Conservation (phyloP, 805 yeast species). For the Saturnispora mendoncae region DNA sequence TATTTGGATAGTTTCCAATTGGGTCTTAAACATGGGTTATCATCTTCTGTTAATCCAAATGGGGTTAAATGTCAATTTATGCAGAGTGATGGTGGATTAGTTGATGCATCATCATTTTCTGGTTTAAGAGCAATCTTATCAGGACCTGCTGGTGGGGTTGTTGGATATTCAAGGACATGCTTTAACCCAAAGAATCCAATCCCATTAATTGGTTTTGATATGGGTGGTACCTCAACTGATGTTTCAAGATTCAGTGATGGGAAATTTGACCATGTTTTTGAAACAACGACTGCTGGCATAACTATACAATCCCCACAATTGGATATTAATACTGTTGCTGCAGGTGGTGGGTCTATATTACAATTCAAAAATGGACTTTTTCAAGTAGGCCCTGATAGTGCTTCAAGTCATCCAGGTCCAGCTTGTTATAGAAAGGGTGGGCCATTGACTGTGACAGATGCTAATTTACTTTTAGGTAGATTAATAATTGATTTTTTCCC, state of each 20-base stretch:
- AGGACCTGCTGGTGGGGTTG: slow-evolving; percentile 98
- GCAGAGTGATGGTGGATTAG: slow-evolving; percentile 96
- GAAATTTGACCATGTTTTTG: slow-evolving; percentile 67
- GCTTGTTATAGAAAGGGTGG: slow-evolving; percentile 82
- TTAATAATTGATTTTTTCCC: slow-evolving; percentile 71
- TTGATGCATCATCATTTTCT: slow-evolving; percentile 73
- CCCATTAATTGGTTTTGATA: slow-evolving; percentile 75
- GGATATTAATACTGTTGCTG: slow-evolving; percentile 75
- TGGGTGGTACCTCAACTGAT: slow-evolving; percentile 91
- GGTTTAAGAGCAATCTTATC: slow-evolving; percentile 84
- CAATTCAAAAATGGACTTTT: slow-evolving; percentile 64
- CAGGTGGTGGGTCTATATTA: slow-evolving; percentile 73
- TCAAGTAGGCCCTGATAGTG: slow-evolving; percentile 81
- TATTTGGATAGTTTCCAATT: slow-evolving; percentile 53
- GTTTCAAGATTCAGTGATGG: slow-evolving; percentile 66
- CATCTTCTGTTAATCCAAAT: slow-evolving; percentile 23
- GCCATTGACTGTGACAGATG: slow-evolving; percentile 79
- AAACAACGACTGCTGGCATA: slow-evolving; percentile 76
- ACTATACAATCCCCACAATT: slow-evolving; percentile 79
- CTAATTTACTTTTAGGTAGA: slow-evolving; percentile 65
- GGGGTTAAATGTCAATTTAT: slow-evolving; percentile 68
- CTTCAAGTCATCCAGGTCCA: slow-evolving; percentile 86
- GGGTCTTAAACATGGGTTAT: slow-evolving; percentile 48
- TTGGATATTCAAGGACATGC: slow-evolving; percentile 83
- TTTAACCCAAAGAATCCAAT: slow-evolving; percentile 43